These are phyloP conservation scores for Kazachstania sp. DNA, from an alignment of 1,139 yeast genomes.

Conservation along the genomic window DNA sequence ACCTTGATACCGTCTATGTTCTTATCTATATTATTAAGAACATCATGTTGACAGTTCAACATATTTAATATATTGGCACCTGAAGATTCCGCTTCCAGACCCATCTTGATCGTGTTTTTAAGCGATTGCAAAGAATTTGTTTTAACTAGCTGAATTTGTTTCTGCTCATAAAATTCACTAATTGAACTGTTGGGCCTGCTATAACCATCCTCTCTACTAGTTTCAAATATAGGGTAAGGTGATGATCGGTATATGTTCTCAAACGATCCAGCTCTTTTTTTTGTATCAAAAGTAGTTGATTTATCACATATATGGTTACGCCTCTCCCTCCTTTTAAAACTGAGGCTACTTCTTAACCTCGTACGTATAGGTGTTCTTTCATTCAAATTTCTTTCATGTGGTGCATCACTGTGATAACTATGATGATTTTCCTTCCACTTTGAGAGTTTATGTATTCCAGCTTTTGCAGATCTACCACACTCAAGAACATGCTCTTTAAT, in stretches of 20 bases:
- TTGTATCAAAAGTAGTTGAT: no score
- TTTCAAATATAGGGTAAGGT: not conserved
- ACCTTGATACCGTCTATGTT: conserved; percentile 69
- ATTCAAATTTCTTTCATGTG: no score
- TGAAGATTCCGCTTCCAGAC: conserved; percentile 84
- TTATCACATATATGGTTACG: no score
- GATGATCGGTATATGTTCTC: no score
- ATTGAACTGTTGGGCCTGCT: not conserved
- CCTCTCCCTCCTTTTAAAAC: no score
- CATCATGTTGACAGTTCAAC: conserved; percentile 87
- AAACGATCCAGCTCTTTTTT: no score
- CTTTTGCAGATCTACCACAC: not conserved
- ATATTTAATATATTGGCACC: conserved; percentile 87
- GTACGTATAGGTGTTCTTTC: no score
- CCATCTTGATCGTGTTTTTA: conserved; percentile 77
- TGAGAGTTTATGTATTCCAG: conserved; percentile 16
- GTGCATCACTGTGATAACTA: no score
- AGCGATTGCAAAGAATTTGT: conserved; percentile 83
- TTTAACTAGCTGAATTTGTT: conserved; percentile 74
- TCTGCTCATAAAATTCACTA: conserved; percentile 19
- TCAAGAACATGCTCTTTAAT: not conserved
- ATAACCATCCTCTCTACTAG: not conserved
- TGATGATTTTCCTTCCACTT: conserved; percentile 29
- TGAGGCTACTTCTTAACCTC: no score
- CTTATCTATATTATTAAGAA: conserved; percentile 70